phyloP scores from a whole-genome alignment of 1,284 basidiomycete species.

The Puccinia triticina region DNA sequence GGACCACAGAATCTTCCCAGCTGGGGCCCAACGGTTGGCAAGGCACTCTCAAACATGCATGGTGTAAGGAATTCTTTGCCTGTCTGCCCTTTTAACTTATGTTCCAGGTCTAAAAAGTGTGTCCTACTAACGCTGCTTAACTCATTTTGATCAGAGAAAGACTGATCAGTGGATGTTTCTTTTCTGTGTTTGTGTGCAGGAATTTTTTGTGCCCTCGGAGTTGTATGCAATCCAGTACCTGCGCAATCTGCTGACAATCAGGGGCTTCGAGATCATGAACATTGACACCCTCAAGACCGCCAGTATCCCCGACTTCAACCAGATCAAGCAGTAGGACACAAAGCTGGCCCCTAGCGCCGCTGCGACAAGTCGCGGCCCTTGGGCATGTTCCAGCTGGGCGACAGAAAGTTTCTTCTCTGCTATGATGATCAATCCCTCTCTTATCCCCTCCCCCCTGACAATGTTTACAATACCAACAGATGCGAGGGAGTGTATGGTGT shows the following conservation, averaged over 20 bases:
- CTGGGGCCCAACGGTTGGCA: not conserved
- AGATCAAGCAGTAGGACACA: conserved; percentile 68
- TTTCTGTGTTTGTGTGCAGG: not conserved
- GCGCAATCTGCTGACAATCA: conserved; percentile 83
- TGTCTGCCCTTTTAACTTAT: not conserved
- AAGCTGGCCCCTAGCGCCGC: conserved; percentile 74
- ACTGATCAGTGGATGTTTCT: too few species aligned
- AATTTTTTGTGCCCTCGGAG: conserved; percentile 54
- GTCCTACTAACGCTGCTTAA: too few species aligned
- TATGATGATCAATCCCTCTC: conserved; percentile 67
- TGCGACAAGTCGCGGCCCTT: conserved; percentile 78
- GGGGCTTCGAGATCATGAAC: conserved; percentile 81
- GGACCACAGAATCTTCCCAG: not conserved
- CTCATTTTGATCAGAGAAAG: too few species aligned
- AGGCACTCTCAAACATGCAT: conserved; percentile 35
- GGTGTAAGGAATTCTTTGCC: conserved; percentile 23
- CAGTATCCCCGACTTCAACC: conserved; percentile 67
- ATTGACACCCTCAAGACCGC: conserved; percentile 61
- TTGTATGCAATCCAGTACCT: conserved; percentile 63
- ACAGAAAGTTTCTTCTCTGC: conserved; percentile 84
- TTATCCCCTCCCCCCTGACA: not conserved
- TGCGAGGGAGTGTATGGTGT: conserved; percentile 62
- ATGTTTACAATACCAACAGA: not conserved
- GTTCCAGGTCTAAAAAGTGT: conserved; percentile 46
- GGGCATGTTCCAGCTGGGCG: conserved; percentile 81